Conservation (phyloP, 495 filamentous ascomycete species). For the Echria macrotheca region DNA sequence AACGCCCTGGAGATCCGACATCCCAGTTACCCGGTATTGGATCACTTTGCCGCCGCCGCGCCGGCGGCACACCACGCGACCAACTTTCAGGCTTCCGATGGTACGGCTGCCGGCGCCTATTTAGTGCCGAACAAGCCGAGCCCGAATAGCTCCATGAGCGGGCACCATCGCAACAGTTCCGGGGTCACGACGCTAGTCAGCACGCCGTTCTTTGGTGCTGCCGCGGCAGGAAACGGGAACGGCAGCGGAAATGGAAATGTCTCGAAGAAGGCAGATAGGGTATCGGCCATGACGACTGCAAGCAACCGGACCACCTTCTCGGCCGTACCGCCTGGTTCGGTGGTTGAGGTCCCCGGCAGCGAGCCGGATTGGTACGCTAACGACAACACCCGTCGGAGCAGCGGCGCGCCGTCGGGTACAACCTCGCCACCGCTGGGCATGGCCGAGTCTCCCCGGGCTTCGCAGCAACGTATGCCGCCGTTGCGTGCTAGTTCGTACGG, state of each 20-base stretch:
- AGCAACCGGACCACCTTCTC: not conserved
- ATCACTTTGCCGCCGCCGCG: conserved; percentile 12
- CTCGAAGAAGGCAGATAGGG: not conserved
- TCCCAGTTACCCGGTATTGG: conserved; percentile 10
- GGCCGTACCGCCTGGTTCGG: not conserved
- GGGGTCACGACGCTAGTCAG: conserved; percentile 11
- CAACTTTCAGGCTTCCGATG: not conserved
- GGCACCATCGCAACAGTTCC: conserved; percentile 14
- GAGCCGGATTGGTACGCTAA: not conserved
- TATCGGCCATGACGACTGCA: conserved; percentile 1
- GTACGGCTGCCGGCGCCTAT: not conserved
- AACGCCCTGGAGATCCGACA: conserved; percentile 8
- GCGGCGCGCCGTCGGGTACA: too few species aligned
- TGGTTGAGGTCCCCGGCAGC: not conserved
- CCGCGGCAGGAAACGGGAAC: not conserved
- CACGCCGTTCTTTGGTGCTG: too few species aligned
- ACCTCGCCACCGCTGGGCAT: not conserved
- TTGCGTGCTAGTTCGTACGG: too few species aligned
- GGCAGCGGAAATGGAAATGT: not conserved
- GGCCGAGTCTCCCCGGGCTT: too few species aligned
- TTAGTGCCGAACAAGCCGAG: not conserved
- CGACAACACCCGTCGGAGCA: not conserved
- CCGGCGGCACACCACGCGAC: conserved; percentile 8
- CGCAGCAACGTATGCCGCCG: too few species aligned
- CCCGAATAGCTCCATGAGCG: not conserved